These are phyloP conservation scores for Gaeumannomyces tritici DNA, from an alignment of 2,329 filamentous ascomycete species.

Conservation along the genomic window DNA sequence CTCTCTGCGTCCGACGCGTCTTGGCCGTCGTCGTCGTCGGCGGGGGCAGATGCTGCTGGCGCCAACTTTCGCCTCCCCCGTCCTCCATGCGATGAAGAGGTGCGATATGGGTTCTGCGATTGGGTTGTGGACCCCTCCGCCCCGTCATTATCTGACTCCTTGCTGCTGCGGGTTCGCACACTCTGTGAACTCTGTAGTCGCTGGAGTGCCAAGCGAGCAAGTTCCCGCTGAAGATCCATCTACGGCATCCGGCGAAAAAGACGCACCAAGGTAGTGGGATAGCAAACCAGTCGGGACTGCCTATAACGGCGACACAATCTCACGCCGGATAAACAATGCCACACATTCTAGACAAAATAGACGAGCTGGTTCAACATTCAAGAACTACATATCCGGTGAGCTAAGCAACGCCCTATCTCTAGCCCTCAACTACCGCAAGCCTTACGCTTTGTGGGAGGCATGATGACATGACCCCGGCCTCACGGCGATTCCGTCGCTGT, in stretches of 20 bases:
- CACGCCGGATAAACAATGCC: no score
- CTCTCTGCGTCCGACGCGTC: background rate
- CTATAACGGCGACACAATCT: no score
- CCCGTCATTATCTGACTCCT: background rate
- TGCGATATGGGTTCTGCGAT: background rate
- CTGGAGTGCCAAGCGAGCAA: background rate
- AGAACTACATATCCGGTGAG: background rate
- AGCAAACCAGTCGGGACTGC: no score
- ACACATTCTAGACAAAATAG: no score
- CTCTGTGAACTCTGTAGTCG: background rate
- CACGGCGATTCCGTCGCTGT: background rate
- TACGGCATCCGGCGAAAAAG: background rate
- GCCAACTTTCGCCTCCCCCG: no score
- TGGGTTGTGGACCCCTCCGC: background rate
- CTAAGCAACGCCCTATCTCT: background rate
- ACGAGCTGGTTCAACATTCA: no score
- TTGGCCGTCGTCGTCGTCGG: background rate
- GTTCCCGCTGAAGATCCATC: background rate
- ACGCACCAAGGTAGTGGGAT: background rate
- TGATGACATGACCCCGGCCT: background rate
- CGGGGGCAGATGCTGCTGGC: background rate
- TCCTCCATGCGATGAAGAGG: background rate
- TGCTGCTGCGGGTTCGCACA: background rate
- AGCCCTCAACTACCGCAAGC: background rate
- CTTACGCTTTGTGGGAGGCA: background rate